phyloP scores from a whole-genome alignment of 2,329 filamentous ascomycete genomes.

The Calonectria pseudoturangicola region DNA sequence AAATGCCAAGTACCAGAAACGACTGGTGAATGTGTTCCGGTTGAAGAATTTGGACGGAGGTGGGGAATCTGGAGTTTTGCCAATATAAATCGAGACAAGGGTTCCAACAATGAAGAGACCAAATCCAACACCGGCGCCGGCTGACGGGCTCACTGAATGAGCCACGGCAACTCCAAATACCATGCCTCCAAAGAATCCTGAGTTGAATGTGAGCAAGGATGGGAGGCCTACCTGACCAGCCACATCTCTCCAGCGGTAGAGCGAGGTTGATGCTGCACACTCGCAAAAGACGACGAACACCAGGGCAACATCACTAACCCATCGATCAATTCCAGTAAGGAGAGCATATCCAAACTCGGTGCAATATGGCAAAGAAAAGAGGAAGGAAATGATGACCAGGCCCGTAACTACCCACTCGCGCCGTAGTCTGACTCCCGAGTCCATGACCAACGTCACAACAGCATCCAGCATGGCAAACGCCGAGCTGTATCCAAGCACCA shows the following conservation, averaged over 20 bases:
- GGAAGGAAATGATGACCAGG: slow-evolving; percentile 69
- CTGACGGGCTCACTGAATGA: slow-evolving; percentile 65
- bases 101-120: slow-evolving; percentile 69
- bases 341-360: slow-evolving; percentile 75
- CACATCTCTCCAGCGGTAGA: slow-evolving; percentile 71
- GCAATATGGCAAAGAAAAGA: slow-evolving; percentile 74
- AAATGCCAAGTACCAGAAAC: slow-evolving; percentile 72
- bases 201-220: slow-evolving; percentile 67
- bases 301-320: slow-evolving; percentile 73
- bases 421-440: slow-evolving; percentile 63
- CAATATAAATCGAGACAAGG: slow-evolving; percentile 62
- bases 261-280: slow-evolving; percentile 70
- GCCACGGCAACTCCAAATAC: slow-evolving; percentile 70
- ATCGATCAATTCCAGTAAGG: slow-evolving; percentile 72
- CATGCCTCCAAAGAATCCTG: slow-evolving; percentile 72
- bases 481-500: slow-evolving; percentile 75
- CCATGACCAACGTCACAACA: slow-evolving; percentile 71
- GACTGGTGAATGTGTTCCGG: slow-evolving; percentile 59
- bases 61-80: slow-evolving; percentile 62
- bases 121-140: slow-evolving; percentile 71
- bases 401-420: slow-evolving; percentile 69
- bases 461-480: slow-evolving; percentile 77
- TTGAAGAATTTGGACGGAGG: slow-evolving; percentile 65
- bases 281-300: slow-evolving; percentile 74
- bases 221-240: slow-evolving; percentile 65